phyloP scores from a whole-genome alignment of 2,329 filamentous ascomycete species.

The Xylariaceae sp. region DNA sequence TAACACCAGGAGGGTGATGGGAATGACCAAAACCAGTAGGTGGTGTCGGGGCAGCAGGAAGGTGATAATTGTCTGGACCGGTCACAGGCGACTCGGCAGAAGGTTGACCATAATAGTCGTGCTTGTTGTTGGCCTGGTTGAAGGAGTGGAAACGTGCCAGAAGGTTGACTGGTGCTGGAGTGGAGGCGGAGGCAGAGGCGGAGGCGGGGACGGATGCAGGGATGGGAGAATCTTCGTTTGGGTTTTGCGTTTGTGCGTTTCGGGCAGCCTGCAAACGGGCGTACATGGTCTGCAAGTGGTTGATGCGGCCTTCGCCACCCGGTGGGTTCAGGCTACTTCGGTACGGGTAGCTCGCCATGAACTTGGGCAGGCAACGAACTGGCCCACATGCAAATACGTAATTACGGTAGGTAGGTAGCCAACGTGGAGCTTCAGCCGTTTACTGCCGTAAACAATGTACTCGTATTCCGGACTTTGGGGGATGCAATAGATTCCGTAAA shows the following conservation, averaged over 20 bases:
- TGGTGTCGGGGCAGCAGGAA: conserved; percentile 44
- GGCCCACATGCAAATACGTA: conserved; percentile 14
- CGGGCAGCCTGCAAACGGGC: conserved; percentile 34
- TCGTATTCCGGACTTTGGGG: neutral
- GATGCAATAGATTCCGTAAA: too few species aligned
- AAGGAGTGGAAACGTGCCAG: conserved; percentile 31
- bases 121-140: conserved; percentile 29
- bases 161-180: conserved; percentile 28
- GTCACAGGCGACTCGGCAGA: conserved; percentile 28
- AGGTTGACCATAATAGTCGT: conserved; percentile 30
- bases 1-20: conserved; percentile 36
- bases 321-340: conserved; percentile 22
- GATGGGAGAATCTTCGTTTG: conserved; percentile 7
- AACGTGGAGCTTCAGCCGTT: neutral
- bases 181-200: conserved; percentile 9
- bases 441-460: too few species aligned
- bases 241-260: conserved; percentile 24
- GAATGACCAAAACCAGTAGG: conserved; percentile 36
- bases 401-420: conserved; percentile 8
- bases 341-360: conserved; percentile 33
- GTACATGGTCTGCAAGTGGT: conserved; percentile 38
- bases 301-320: conserved; percentile 32
- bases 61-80: conserved; percentile 33
- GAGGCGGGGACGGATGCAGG: conserved; percentile 10
- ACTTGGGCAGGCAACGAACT: conserved; percentile 16